Conservation (phyloP, 805 yeast genomes). For the Sugiyamaella floridensis region DNA sequence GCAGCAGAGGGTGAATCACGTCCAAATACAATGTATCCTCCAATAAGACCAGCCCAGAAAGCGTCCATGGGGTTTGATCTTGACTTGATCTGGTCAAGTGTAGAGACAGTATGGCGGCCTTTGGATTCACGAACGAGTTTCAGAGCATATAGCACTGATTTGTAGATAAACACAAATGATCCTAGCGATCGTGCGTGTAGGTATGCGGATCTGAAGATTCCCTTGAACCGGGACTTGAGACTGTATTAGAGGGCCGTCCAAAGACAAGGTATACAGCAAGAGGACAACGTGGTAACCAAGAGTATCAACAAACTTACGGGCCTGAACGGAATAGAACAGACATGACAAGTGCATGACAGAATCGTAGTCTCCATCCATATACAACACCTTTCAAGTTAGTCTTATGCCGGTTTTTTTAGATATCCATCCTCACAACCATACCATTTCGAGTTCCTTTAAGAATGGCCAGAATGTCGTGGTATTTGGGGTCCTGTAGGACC, state of each 20-base stretch:
- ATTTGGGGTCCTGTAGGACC: conserved; percentile 30
- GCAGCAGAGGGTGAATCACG: conserved; percentile 21
- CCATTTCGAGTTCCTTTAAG: conserved; percentile 39
- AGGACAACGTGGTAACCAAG: neutral
- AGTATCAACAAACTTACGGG: conserved; percentile 26
- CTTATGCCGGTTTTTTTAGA: too few species aligned
- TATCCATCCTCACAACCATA: too few species aligned
- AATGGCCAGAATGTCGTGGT: conserved; percentile 33
- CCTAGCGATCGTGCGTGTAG: conserved; percentile 54
- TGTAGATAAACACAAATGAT: conserved; percentile 48
- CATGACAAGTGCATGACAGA: conserved; percentile 59
- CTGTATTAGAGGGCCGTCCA: conserved; percentile 19
- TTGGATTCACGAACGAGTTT: conserved; percentile 21
- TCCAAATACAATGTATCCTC: conserved; percentile 39
- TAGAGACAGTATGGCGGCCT: conserved; percentile 10
- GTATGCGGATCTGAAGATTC: conserved; percentile 45
- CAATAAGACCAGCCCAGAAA: conserved; percentile 34
- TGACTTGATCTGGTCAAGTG: conserved; percentile 12
- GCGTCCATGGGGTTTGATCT: conserved; percentile 19
- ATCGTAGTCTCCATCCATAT: conserved; percentile 56
- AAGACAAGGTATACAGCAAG: too few species aligned
- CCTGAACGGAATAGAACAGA: conserved; percentile 50
- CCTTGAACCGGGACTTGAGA: conserved; percentile 37
- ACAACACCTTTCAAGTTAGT: conserved; percentile 36
- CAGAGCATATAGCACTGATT: conserved; percentile 30